Percentiles rank a stretch among this genome's conserved stretches.
Evolutionary conservation across 1,284 basidiomycete genomes (phyloP).

Genomic region (Trametes versicolor): DNA sequence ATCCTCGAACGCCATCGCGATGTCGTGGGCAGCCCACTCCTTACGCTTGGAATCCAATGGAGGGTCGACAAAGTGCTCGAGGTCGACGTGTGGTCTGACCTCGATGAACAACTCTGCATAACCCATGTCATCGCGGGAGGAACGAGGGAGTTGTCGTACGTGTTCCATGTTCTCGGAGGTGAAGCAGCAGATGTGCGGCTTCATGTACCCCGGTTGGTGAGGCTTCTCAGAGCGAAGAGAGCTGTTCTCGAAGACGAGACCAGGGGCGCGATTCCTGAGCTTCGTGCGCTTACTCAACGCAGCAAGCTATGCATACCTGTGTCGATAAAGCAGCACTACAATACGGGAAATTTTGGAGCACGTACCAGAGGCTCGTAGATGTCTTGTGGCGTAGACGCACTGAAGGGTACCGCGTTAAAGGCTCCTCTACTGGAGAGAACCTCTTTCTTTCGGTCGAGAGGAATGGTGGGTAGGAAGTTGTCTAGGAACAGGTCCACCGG

Average conservation of each 20-base stretch:
- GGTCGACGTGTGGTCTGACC: background rate
- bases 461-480: background rate
- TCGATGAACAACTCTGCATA: conserved; percentile 28
- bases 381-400: background rate
- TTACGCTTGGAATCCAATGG: background rate
- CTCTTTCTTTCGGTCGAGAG: too few relatives aligned
- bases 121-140: conserved; percentile 13
- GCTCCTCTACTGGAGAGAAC: background rate
- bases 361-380: conserved; percentile 17
- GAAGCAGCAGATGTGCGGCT: conserved; percentile 27
- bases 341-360: background rate
- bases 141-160: background rate
- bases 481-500: background rate
- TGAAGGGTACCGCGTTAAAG: background rate
- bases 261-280: conserved; percentile 16
- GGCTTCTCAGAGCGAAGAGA: background rate
- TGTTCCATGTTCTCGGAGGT: background rate
- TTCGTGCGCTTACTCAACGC: conserved; percentile 17
- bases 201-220: background rate
- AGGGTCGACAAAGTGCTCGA: conserved; percentile 24
- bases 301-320: background rate
- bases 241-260: conserved; percentile 20
- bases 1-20: background rate
- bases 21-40: background rate
- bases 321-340: background rate